A percentile compares a stretch with the other conserved stretches of the same genome.
These are phyloP conservation scores for Stemphylium beticola DNA, from an alignment of 2,329 filamentous ascomycete genomes.

Conservation along the genomic window DNA sequence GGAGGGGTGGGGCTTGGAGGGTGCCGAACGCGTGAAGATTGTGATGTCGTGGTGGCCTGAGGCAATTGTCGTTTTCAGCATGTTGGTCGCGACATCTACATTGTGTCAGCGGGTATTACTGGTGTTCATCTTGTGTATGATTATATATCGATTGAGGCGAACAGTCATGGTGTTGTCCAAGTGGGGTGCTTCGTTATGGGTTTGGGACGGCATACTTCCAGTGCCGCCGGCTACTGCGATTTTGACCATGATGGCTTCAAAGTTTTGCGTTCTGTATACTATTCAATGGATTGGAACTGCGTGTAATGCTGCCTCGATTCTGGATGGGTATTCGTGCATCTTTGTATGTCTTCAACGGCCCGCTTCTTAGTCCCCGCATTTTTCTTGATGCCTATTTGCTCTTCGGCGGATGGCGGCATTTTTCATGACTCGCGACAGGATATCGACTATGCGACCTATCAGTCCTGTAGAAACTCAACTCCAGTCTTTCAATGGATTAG, in stretches of 20 bases:
- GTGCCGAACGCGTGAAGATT: slow-evolving; percentile 55
- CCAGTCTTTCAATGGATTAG: too few relatives aligned
- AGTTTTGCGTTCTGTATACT: not conserved
- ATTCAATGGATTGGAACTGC: not conserved
- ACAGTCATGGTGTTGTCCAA: not conserved
- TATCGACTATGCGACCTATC: too few relatives aligned
- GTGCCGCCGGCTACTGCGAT: slow-evolving; percentile 47
- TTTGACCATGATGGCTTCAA: slow-evolving; percentile 35
- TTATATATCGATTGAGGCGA: not conserved
- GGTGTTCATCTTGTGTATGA: too few relatives aligned
- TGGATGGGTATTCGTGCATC: not conserved
- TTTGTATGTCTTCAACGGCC: not conserved
- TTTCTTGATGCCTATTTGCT: not conserved
- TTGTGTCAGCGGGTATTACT: not conserved
- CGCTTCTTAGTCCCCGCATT: not conserved
- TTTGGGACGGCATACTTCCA: slow-evolving; percentile 35
- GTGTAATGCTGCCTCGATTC: too few relatives aligned
- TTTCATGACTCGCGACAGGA: slow-evolving; percentile 2
- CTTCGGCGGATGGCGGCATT: slow-evolving; percentile 4
- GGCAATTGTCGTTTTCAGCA: slow-evolving; percentile 59
- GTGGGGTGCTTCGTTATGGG: not conserved
- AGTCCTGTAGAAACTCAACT: too few relatives aligned
- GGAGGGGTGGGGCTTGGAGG: slow-evolving; percentile 6
- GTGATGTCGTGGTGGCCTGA: slow-evolving; percentile 60
- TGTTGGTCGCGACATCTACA: slow-evolving; percentile 60